Conservation (phyloP, 805 yeast species). For the Candida silvicultrix region DNA sequence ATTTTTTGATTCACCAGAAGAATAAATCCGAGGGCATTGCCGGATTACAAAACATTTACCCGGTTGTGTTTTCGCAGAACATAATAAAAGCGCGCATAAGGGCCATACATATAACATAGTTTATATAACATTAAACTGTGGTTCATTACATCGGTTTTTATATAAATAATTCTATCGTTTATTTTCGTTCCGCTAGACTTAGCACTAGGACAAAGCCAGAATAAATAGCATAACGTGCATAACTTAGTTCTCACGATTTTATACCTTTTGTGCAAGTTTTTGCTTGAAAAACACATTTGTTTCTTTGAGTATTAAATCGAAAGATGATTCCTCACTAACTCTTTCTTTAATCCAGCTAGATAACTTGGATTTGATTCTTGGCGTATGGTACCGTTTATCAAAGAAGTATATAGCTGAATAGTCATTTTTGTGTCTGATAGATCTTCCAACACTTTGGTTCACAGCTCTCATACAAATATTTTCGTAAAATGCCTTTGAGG, state of each 20-base stretch:
- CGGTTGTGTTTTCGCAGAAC: not conserved
- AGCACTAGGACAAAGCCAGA: not conserved
- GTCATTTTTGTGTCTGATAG: conserved; percentile 79
- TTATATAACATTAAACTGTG: too few relatives aligned
- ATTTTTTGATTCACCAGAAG: not conserved
- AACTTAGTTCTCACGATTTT: too few relatives aligned
- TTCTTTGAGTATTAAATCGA: conserved; percentile 12
- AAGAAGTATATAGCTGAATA: conserved; percentile 69
- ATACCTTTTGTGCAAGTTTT: too few relatives aligned
- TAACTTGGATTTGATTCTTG: conserved; percentile 47
- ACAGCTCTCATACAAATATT: conserved; percentile 87
- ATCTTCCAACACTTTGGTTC: conserved; percentile 88
- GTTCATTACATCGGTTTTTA: too few relatives aligned
- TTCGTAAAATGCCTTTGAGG: conserved; percentile 59
- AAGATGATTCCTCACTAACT: conserved; percentile 16
- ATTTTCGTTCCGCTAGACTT: too few relatives aligned
- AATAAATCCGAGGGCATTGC: not conserved
- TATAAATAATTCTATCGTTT: too few relatives aligned
- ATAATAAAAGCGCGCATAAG: too few relatives aligned
- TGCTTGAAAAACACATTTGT: conserved; percentile 18
- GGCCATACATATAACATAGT: too few relatives aligned
- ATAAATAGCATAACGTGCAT: too few relatives aligned
- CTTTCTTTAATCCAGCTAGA: conserved; percentile 70
- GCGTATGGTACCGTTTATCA: conserved; percentile 52
- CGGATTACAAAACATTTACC: not conserved